A percentile compares a stretch with the other conserved stretches of the same genome.
Conservation (phyloP, 1,139 yeast genomes). For the Nadsonia commutata region DNA sequence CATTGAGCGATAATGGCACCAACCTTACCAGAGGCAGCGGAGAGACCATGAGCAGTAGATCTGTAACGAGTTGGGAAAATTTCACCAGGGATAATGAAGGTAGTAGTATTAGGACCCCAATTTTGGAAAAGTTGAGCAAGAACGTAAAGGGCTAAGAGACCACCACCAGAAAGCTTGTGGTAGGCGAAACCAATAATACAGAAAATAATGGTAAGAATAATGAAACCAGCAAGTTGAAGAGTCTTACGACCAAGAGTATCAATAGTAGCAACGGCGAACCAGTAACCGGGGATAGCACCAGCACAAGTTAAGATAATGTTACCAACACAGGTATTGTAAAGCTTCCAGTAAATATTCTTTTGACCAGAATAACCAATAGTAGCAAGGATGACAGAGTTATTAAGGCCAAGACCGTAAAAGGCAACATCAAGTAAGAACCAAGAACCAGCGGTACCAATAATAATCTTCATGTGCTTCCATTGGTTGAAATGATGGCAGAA, state of each 20-base stretch:
- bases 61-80: constrained; percentile 93
- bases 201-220: constrained; percentile 42
- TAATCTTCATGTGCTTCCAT: constrained; percentile 85
- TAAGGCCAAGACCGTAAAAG: constrained; percentile 76
- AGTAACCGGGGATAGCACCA: constrained; percentile 56
- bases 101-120: constrained; percentile 84
- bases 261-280: constrained; percentile 42
- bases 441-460: constrained; percentile 89
- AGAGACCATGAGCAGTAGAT: constrained; percentile 95
- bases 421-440: constrained; percentile 97
- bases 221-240: constrained; percentile 45
- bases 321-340: constrained; percentile 57
- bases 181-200: constrained; percentile 51
- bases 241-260: constrained; percentile 50
- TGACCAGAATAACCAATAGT: constrained; percentile 73
- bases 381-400: constrained; percentile 66
- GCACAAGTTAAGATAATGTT: constrained; percentile 50
- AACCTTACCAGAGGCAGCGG: constrained; percentile 90
- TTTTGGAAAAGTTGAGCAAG: constrained; percentile 53
- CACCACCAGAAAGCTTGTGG: constrained; percentile 34
- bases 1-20: constrained; percentile 81
- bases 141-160: constrained; percentile 47
- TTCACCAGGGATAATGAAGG: constrained; percentile 94
- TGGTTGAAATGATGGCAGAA: constrained; percentile 62
- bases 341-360: constrained; percentile 47